Evolutionary conservation across 2,329 filamentous ascomycete genomes (phyloP).

Genomic region (Alternaria metachromatica): DNA sequence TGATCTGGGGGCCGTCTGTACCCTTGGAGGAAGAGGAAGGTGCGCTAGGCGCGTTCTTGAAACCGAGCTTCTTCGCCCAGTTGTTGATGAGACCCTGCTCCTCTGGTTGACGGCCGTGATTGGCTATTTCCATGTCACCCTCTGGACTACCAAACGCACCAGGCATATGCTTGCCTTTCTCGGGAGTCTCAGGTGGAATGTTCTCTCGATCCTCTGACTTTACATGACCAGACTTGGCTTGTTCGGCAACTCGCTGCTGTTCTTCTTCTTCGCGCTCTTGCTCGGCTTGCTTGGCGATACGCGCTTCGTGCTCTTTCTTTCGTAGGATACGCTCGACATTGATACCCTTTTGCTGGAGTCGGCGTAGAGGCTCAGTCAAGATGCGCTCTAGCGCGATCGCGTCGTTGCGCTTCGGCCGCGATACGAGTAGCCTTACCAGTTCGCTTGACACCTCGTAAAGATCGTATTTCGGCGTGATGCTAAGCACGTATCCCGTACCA

Average conservation of each 20-base stretch:
- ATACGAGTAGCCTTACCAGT: conserved; percentile 79
- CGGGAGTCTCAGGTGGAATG: conserved; percentile 33
- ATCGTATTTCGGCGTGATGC: conserved; percentile 77
- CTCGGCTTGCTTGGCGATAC: conserved; percentile 84
- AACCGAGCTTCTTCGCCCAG: conserved; percentile 48
- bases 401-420: conserved; percentile 84
- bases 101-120: conserved; percentile 27
- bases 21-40: conserved; percentile 5
- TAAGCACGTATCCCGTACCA: conserved; percentile 71
- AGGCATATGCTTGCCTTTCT: conserved; percentile 43
- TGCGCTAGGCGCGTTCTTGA: conserved; percentile 35
- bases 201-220: conserved; percentile 22
- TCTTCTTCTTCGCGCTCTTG: conserved; percentile 70
- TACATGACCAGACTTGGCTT: conserved; percentile 32
- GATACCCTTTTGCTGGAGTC: conserved; percentile 86
- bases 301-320: conserved; percentile 84
- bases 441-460: conserved; percentile 93
- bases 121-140: conserved; percentile 34
- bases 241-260: conserved; percentile 52
- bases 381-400: conserved; percentile 92
- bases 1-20: conserved; percentile 45
- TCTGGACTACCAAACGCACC: conserved; percentile 48
- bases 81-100: conserved; percentile 43
- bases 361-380: conserved; percentile 80
- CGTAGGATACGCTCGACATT: conserved; percentile 95